Evolutionary conservation across 768 basidiomycete genomes (phyloP).

Genomic region (Candolleomyces aberdarensis): DNA sequence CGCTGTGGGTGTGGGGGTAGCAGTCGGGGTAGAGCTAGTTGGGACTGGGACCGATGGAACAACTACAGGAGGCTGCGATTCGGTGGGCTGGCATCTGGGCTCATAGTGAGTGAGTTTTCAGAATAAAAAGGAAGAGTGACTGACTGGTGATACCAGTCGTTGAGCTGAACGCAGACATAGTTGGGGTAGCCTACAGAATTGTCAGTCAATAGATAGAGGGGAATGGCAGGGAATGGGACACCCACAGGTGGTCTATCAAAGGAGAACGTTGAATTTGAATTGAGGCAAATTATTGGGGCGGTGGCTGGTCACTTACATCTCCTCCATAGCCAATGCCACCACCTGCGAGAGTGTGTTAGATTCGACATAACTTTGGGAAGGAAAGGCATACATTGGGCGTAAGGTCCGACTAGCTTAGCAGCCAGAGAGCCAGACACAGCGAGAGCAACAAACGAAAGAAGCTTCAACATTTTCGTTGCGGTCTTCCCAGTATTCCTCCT

Average conservation of each 20-base stretch:
- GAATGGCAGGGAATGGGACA: background rate
- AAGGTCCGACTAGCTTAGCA: constrained; percentile 17
- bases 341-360: constrained; percentile 13
- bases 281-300: background rate
- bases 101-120: no score
- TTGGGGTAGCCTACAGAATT: constrained; percentile 22
- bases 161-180: constrained; percentile 21
- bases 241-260: background rate
- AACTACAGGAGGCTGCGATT: background rate
- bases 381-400: constrained; percentile 26
- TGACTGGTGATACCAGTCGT: constrained; percentile 32
- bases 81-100: constrained; percentile 13
- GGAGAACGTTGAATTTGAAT: background rate
- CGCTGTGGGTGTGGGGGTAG: constrained; percentile 2
- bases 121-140: background rate
- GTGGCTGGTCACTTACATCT: constrained; percentile 16
- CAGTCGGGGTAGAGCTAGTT: background rate
- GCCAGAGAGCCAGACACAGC: background rate
- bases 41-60: background rate
- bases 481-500: background rate
- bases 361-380: background rate
- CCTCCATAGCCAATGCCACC: constrained; percentile 26
- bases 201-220: background rate
- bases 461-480: background rate
- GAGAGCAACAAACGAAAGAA: constrained; percentile 5